Conservation (phyloP, 1,284 basidiomycete genomes). For the Ustilago lituana region DNA sequence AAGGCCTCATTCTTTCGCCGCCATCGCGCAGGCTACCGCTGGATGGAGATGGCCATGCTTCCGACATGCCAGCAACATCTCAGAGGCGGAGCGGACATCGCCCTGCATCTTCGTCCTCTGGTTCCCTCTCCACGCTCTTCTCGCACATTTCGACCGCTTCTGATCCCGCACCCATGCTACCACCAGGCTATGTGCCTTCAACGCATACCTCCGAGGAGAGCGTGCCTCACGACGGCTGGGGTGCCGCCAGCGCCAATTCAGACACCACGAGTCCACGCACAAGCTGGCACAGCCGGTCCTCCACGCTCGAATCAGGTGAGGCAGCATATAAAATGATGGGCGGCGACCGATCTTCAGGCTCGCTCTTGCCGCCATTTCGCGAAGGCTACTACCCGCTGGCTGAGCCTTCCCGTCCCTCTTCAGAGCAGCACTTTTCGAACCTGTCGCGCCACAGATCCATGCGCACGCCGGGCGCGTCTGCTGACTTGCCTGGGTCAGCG, state of each 20-base stretch:
- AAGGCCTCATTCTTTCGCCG: slow-evolving; percentile 46
- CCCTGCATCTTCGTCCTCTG: slow-evolving; percentile 41
- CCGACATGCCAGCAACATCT: slow-evolving; percentile 22
- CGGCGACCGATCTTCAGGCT: slow-evolving; percentile 17
- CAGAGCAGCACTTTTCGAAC: slow-evolving; percentile 25
- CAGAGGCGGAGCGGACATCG: slow-evolving; percentile 36
- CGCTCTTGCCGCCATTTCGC: slow-evolving; percentile 40
- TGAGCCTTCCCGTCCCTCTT: slow-evolving; percentile 25
- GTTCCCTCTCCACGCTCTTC: slow-evolving; percentile 43
- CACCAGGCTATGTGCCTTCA: slow-evolving; percentile 31
- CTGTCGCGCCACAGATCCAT: slow-evolving; percentile 41
- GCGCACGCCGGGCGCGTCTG: slow-evolving; percentile 32
- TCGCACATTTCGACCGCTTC: slow-evolving; percentile 48
- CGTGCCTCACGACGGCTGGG: slow-evolving; percentile 37
- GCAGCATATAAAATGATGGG: slow-evolving; percentile 39
- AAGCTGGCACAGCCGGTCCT: slow-evolving; percentile 56
- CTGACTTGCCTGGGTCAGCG: slow-evolving; percentile 23
- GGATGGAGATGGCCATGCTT: slow-evolving; percentile 34
- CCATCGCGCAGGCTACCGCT: slow-evolving; percentile 34
- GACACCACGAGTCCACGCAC: slow-evolving; percentile 44
- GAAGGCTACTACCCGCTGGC: slow-evolving; percentile 14
- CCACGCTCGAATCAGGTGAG: slow-evolving; percentile 53
- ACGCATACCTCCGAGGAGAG: slow-evolving; percentile 37
- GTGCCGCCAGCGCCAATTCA: slow-evolving; percentile 33
- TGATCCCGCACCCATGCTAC: slow-evolving; percentile 44